Percentiles rank a stretch among this genome's conserved stretches.
These are phyloP conservation scores for Apiospora rasikravindrae DNA, from an alignment of 2,329 filamentous ascomycete species.

Conservation along the genomic window DNA sequence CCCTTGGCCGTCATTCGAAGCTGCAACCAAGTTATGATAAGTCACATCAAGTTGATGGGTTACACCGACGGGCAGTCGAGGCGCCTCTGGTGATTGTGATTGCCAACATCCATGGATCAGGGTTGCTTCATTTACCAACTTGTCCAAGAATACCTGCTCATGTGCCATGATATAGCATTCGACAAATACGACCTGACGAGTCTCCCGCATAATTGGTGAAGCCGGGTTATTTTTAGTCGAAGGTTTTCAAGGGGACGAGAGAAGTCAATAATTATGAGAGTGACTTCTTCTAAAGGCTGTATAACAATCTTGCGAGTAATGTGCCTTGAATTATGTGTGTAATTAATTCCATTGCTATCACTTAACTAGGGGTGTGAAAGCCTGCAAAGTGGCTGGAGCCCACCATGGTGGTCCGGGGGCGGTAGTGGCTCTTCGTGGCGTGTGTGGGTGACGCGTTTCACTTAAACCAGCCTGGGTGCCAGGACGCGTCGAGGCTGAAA, in stretches of 20 bases:
- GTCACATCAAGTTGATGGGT: slow-evolving; percentile 3
- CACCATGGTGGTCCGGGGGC: background rate
- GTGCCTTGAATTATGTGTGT: background rate
- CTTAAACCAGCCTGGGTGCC: background rate
- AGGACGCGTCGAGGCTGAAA: background rate
- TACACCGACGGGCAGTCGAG: background rate
- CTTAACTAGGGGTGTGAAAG: background rate
- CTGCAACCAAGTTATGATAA: background rate
- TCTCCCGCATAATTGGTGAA: background rate
- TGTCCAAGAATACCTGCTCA: background rate
- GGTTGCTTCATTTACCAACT: slow-evolving; percentile 5
- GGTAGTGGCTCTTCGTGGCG: background rate
- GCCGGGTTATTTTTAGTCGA: background rate
- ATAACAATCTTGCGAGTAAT: background rate
- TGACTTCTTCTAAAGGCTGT: background rate
- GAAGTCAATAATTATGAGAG: background rate
- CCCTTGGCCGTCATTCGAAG: background rate
- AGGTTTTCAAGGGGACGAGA: background rate
- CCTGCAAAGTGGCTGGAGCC: background rate
- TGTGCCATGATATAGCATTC: background rate
- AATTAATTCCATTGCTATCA: background rate
- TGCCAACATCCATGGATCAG: slow-evolving; percentile 1
- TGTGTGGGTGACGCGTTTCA: background rate
- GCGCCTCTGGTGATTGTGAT: background rate
- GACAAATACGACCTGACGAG: background rate